These are phyloP conservation scores for Fusarium tuaranense DNA, from an alignment of 2,329 filamentous ascomycete species.

Conservation along the genomic window DNA sequence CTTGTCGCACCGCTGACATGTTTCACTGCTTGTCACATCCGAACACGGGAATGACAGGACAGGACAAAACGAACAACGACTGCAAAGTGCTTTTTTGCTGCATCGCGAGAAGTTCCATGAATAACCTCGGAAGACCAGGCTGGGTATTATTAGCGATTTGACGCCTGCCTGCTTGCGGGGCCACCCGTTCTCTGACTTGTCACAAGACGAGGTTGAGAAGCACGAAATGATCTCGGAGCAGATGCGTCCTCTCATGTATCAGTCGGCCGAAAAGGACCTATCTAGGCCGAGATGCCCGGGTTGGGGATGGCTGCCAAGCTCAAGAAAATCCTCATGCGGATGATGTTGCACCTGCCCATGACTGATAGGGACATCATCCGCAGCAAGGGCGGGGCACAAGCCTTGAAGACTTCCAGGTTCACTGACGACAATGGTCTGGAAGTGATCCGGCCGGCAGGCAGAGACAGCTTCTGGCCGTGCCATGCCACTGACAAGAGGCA, in stretches of 20 bases:
- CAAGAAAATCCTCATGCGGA: constrained; percentile 24
- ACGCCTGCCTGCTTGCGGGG: constrained; percentile 8
- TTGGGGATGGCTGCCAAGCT: constrained; percentile 35
- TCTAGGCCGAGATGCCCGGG: constrained; percentile 35
- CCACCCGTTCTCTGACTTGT: constrained; percentile 18
- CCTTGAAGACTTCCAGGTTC: constrained; percentile 25
- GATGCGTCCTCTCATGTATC: constrained; percentile 28
- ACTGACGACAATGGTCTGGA: constrained; percentile 14
- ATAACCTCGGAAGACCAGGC: constrained; percentile 9
- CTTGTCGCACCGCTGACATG: constrained; percentile 41
- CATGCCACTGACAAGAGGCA: constrained; percentile 16
- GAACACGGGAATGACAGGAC: constrained; percentile 30
- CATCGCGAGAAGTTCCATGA: constrained; percentile 15
- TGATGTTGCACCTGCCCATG: constrained; percentile 17
- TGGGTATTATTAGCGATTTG: constrained; percentile 11
- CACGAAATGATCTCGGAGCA: constrained; percentile 21
- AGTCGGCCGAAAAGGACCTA: constrained; percentile 40
- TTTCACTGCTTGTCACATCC: constrained; percentile 38
- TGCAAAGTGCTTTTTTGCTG: constrained; percentile 15
- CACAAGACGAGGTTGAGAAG: constrained; percentile 19
- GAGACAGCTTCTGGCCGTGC: constrained; percentile 4
- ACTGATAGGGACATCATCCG: constrained; percentile 29
- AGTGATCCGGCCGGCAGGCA: constrained; percentile 23
- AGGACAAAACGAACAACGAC: constrained; percentile 21
- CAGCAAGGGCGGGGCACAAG: constrained; percentile 33